Percentiles rank a stretch among this genome's conserved stretches.
These are phyloP conservation scores for Lotmaria passim DNA, from an alignment of 208 protist species.

Conservation along the genomic window DNA sequence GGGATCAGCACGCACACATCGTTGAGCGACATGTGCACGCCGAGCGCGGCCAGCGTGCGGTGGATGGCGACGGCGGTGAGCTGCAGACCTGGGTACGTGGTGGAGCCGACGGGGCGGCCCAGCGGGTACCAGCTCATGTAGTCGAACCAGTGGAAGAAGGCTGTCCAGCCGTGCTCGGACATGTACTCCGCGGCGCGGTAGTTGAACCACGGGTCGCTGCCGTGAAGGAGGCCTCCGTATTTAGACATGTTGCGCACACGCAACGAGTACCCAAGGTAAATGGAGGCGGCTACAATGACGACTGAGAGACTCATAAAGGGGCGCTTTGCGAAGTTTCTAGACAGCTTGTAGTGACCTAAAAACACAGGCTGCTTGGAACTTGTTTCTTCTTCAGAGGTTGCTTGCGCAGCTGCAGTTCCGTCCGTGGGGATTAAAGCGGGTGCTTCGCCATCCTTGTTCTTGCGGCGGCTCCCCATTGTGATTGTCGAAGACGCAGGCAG, in stretches of 20 bases:
- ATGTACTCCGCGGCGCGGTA: slow-evolving; percentile 93
- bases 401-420: no score
- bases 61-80: slow-evolving; percentile 94
- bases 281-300: no score
- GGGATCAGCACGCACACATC: slow-evolving; percentile 97
- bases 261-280: no score
- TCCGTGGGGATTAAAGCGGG: no score
- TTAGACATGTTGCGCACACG: no score
- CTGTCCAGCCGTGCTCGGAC: slow-evolving; percentile 90
- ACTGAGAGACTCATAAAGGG: no score
- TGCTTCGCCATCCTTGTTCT: no score
- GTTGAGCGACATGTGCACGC: slow-evolving; percentile 88
- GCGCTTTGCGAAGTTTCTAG: not conserved
- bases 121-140: slow-evolving; percentile 97
- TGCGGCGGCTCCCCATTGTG: not conserved
- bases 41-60: slow-evolving; percentile 79
- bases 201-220: slow-evolving; percentile 95
- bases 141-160: slow-evolving; percentile 99
- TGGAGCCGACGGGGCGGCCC: slow-evolving; percentile 97
- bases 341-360: not conserved
- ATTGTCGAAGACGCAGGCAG: no score
- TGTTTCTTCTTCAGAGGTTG: no score
- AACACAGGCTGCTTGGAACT: not conserved
- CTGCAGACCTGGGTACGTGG: slow-evolving; percentile 98
- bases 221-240: slow-evolving; percentile 62